Evolutionary conservation across 768 basidiomycete species (phyloP).

Genomic region (Suillus bovinus): DNA sequence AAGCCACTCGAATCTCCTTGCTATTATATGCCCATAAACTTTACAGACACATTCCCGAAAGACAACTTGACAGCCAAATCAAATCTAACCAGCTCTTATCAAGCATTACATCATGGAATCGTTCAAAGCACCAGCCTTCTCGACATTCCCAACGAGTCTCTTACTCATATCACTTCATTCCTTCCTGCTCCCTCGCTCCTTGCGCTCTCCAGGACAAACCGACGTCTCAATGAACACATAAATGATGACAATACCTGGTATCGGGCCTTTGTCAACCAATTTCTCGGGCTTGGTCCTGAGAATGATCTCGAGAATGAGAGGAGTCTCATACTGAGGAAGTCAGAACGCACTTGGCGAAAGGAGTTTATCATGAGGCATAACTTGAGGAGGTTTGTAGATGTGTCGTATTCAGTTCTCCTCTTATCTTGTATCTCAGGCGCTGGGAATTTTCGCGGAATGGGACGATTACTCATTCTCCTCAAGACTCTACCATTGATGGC

Average conservation of each 20-base stretch:
- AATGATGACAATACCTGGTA: conserved; percentile 81
- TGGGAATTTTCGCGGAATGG: conserved; percentile 67
- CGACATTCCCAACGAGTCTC: conserved; percentile 65
- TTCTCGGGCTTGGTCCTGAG: conserved; percentile 68
- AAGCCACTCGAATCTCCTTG: conserved; percentile 14
- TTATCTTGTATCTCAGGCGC: conserved; percentile 44
- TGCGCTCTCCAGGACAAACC: conserved; percentile 54
- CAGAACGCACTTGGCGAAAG: conserved; percentile 63
- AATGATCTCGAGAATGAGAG: conserved; percentile 46
- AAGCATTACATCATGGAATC: conserved; percentile 52
- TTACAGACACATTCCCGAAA: conserved; percentile 42
- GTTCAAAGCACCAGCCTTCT: conserved; percentile 36
- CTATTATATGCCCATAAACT: conserved; percentile 71
- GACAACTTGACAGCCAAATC: conserved; percentile 34
- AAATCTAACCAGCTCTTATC: conserved; percentile 23
- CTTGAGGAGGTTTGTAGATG: conserved; percentile 48
- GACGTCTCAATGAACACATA: conserved; percentile 60
- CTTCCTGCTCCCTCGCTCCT: conserved; percentile 65
- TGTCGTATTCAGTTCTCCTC: conserved; percentile 3
- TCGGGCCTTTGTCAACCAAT: conserved; percentile 68
- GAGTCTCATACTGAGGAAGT: conserved; percentile 54
- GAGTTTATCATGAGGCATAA: conserved; percentile 64
- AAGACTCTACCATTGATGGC: conserved; percentile 53
- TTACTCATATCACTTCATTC: conserved; percentile 74
- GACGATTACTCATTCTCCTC: conserved; percentile 63